Conservation (phyloP, 371 early-diverging fungal genomes). For the Mucor piriformis region DNA sequence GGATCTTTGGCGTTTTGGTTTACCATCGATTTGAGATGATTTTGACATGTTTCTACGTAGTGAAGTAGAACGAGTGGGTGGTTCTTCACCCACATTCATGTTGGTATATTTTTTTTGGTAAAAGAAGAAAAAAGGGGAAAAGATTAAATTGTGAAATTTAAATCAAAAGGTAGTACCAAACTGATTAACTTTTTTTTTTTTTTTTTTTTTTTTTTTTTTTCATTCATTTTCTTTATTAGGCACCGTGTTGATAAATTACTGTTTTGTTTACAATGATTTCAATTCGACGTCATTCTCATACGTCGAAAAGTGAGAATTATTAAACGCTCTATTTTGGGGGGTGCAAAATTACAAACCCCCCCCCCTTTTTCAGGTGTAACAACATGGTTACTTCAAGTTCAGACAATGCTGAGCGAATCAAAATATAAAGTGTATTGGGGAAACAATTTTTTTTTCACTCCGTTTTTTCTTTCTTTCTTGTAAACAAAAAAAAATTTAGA, state of each 20-base stretch:
- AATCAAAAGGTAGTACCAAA: constrained; percentile 18
- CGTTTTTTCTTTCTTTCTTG: constrained; percentile 2
- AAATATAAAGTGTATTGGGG: too few relatives aligned
- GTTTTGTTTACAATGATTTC: too few relatives aligned
- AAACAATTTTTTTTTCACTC: constrained; percentile 3
- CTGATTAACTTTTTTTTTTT: constrained; percentile 7
- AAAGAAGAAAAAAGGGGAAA: neutral
- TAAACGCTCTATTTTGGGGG: too few relatives aligned
- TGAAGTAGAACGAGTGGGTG: constrained; percentile 13
- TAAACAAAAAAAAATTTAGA: neutral
- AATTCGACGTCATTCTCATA: too few relatives aligned
- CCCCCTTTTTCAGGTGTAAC: neutral
- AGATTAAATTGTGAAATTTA: constrained; percentile 4
- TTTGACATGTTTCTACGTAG: constrained; percentile 20
- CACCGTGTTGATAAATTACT: too few relatives aligned
- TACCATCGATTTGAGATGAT: constrained; percentile 10
- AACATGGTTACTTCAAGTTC: neutral
- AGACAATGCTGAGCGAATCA: too few relatives aligned
- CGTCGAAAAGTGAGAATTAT: too few relatives aligned
- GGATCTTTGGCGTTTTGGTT: constrained; percentile 56
- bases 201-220: too few relatives aligned
- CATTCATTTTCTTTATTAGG: too few relatives aligned
- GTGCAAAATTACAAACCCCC: neutral
- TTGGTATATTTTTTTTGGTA: neutral
- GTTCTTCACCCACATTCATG: neutral